phyloP scores from a whole-genome alignment of 179 eudicot genomes.

The Beta lomatogona region DNA sequence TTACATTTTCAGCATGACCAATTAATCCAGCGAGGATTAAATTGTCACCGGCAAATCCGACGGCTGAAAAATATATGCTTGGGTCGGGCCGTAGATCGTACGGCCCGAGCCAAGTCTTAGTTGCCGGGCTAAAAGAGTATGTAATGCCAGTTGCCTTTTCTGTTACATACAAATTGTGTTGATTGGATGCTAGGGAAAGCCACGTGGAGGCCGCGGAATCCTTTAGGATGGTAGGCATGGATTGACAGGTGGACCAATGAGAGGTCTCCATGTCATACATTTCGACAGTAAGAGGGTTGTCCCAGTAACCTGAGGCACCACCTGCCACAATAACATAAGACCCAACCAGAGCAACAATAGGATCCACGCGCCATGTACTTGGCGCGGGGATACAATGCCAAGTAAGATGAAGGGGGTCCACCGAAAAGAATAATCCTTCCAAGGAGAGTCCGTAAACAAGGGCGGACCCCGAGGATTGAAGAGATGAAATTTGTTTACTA shows the following conservation, averaged over 20 bases:
- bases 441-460: slow-evolving; percentile 48
- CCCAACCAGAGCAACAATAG: slow-evolving; percentile 56
- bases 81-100: slow-evolving; percentile 44
- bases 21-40: slow-evolving; percentile 48
- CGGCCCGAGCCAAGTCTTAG: slow-evolving; percentile 47
- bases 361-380: slow-evolving; percentile 49
- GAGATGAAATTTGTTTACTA: neutral
- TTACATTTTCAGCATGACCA: slow-evolving; percentile 31
- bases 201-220: slow-evolving; percentile 54
- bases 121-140: slow-evolving; percentile 41
- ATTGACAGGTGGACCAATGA: slow-evolving; percentile 47
- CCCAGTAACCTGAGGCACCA: slow-evolving; percentile 46
- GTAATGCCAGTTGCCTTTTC: slow-evolving; percentile 54
- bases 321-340: slow-evolving; percentile 53
- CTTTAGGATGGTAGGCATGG: slow-evolving; percentile 54
- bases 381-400: slow-evolving; percentile 57
- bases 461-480: slow-evolving; percentile 45
- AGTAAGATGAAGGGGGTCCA: slow-evolving; percentile 48
- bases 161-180: slow-evolving; percentile 40
- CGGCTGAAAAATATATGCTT: slow-evolving; percentile 31
- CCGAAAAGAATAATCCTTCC: slow-evolving; percentile 40
- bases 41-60: slow-evolving; percentile 40
- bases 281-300: slow-evolving; percentile 54
- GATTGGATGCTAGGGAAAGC: slow-evolving; percentile 56
- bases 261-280: slow-evolving; percentile 42